A percentile compares a stretch with the other conserved stretches of the same genome.
Conservation (phyloP, 352 stramenopile species). For the Globisporangium middletonii region DNA sequence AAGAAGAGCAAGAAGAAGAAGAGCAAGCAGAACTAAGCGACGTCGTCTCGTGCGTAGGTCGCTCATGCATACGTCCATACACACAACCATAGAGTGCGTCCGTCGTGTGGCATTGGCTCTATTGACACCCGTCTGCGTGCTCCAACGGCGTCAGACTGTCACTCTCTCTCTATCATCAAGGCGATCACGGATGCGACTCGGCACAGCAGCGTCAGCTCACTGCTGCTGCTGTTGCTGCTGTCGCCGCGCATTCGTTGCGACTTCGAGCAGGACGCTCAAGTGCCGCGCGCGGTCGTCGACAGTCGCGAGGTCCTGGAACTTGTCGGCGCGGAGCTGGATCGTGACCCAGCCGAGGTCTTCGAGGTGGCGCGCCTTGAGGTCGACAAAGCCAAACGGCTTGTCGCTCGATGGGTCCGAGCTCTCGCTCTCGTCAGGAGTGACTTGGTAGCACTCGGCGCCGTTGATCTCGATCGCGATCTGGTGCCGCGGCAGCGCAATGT, state of each 20-base stretch:
- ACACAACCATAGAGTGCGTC: too few relatives aligned
- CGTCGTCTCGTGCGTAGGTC: not conserved
- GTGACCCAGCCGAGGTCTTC: slow-evolving; percentile 61
- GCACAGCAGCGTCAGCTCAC: not conserved
- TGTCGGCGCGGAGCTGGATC: slow-evolving; percentile 50
- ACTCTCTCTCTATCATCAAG: not conserved
- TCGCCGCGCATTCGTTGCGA: slow-evolving; percentile 32
- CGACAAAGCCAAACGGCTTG: slow-evolving; percentile 44
- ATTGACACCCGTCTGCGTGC: not conserved
- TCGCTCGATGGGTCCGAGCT: slow-evolving; percentile 11
- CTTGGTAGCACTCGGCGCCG: slow-evolving; percentile 40
- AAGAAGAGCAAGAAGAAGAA: slow-evolving; percentile 37
- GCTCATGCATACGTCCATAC: too few relatives aligned
- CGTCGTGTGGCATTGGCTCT: not conserved
- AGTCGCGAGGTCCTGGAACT: slow-evolving; percentile 42
- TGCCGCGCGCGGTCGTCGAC: slow-evolving; percentile 47
- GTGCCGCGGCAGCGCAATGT: slow-evolving; percentile 41
- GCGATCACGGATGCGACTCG: not conserved
- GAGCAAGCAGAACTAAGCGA: slow-evolving; percentile 16
- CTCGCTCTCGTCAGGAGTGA: slow-evolving; percentile 13
- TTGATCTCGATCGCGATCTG: slow-evolving; percentile 71
- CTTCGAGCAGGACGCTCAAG: slow-evolving; percentile 65
- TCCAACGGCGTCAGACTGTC: too few relatives aligned
- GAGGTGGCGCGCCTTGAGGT: slow-evolving; percentile 62
- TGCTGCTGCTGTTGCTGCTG: slow-evolving; percentile 3